phyloP scores from a whole-genome alignment of 441 rosid genomes.

The Isatis lusitanica region DNA sequence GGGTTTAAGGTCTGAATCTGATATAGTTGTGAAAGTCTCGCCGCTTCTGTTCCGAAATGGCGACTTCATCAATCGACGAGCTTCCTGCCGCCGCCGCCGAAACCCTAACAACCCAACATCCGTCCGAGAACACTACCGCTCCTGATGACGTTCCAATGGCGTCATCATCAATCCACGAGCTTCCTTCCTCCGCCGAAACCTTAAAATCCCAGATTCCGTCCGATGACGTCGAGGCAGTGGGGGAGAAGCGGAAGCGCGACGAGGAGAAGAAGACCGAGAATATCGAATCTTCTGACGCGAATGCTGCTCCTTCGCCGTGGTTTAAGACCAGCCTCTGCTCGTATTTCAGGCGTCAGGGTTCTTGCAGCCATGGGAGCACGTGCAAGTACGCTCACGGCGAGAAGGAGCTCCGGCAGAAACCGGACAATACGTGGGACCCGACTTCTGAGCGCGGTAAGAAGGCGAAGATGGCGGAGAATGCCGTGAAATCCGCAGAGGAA shows the following conservation, averaged over 20 bases:
- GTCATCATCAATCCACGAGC: constrained; percentile 43
- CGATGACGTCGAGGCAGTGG: constrained; percentile 35
- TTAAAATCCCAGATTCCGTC: constrained; percentile 26
- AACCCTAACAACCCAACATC: constrained; percentile 36
- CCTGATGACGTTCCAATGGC: constrained; percentile 26
- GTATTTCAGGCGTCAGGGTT: constrained; percentile 64
- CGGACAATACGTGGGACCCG: constrained; percentile 90
- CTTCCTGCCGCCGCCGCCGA: constrained; percentile 27
- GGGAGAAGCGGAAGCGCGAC: constrained; percentile 76
- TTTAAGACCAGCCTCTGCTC: constrained; percentile 89
- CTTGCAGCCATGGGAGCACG: constrained; percentile 68
- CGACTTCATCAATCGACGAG: constrained; percentile 44
- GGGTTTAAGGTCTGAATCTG: background rate
- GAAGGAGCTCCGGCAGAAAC: constrained; percentile 79
- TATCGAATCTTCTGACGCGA: constrained; percentile 24
- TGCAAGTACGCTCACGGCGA: constrained; percentile 92
- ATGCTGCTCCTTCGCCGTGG: constrained; percentile 38
- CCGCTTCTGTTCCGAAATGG: constrained; percentile 4
- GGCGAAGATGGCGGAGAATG: constrained; percentile 42
- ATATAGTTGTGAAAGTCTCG: background rate
- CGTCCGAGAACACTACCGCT: background rate
- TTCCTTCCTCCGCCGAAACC: constrained; percentile 36
- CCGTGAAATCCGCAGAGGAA: constrained; percentile 26
- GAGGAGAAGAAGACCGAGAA: constrained; percentile 19
- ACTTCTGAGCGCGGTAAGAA: constrained; percentile 85